Conservation (phyloP, 164 flowering plant species). For the Buxus sempervirens region DNA sequence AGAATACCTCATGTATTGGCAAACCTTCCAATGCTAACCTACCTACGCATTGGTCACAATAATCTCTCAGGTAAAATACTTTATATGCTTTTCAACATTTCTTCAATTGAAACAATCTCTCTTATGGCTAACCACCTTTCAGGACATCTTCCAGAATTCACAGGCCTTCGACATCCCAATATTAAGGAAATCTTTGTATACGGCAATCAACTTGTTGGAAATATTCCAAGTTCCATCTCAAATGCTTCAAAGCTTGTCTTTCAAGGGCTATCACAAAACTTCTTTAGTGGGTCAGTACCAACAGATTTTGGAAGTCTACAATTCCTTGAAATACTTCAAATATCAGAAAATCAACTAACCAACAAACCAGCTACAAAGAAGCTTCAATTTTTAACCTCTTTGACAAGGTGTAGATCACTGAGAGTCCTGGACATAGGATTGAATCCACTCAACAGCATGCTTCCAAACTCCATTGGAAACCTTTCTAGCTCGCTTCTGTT, state of each 20-base stretch:
- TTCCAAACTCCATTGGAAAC: constrained; percentile 31
- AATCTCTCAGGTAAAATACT: constrained; percentile 20
- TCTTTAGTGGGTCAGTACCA: constrained; percentile 27
- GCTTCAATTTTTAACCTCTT: constrained; percentile 19
- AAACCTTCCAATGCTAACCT: neutral
- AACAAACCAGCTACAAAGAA: constrained; percentile 4
- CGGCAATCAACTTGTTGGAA: constrained; percentile 14
- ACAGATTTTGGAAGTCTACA: constrained; percentile 20
- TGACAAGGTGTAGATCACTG: constrained; percentile 23
- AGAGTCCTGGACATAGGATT: neutral
- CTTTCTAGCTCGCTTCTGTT: constrained; percentile 21
- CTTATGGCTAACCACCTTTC: constrained; percentile 7
- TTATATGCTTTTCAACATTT: constrained; percentile 12
- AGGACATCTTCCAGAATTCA: constrained; percentile 14
- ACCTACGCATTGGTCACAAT: neutral
- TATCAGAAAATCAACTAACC: constrained; percentile 15
- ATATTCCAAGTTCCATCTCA: constrained; percentile 21
- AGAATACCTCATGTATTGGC: neutral
- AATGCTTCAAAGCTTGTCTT: constrained; percentile 21
- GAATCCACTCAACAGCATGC: constrained; percentile 17
- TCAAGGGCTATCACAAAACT: constrained; percentile 7
- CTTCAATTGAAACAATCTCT: neutral
- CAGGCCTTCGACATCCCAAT: constrained; percentile 15
- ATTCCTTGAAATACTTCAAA: constrained; percentile 7
- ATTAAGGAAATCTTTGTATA: constrained; percentile 1